Evolutionary conservation across 2,329 filamentous ascomycete genomes (phyloP).

Genomic region (Aureobasidium namibiae): DNA sequence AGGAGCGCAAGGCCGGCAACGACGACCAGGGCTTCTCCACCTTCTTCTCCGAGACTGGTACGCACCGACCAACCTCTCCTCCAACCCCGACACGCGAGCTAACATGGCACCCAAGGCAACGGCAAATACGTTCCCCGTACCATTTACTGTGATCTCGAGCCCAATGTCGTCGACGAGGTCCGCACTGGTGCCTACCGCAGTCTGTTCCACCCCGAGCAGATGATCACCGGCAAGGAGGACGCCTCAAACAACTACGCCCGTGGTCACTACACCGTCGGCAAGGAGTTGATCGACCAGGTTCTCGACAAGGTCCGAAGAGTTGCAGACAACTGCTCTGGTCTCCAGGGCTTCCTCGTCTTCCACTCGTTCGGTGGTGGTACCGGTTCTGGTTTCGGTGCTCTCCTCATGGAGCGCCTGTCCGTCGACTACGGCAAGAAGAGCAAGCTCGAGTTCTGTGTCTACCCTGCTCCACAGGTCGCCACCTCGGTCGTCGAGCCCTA

Average conservation of each 20-base stretch:
- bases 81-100: conserved; percentile 34
- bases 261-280: conserved; percentile 98
- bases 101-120: conserved; percentile 55
- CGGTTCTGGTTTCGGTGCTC: conserved; percentile 94
- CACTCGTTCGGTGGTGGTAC: conserved; percentile 99
- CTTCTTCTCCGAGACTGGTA: conserved; percentile 99
- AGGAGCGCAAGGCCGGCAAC: conserved; percentile 89
- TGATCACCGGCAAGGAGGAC: conserved; percentile 99
- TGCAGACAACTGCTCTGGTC: conserved; percentile 94
- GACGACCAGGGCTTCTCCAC: conserved; percentile 98
- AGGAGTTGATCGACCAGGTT: conserved; percentile 97
- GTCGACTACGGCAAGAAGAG: conserved; percentile 99
- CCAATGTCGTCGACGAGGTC: conserved; percentile 98
- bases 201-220: conserved; percentile 98
- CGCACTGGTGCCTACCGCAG: conserved; percentile 92
- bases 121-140: conserved; percentile 98
- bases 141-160: conserved; percentile 99
- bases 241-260: conserved; percentile 99
- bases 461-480: conserved; percentile 93
- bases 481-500: conserved; percentile 98
- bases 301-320: conserved; percentile 96
- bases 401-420: conserved; percentile 97
- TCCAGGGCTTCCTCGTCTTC: conserved; percentile 99
- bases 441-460: conserved; percentile 99
- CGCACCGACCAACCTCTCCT: conserved; percentile 83